These are phyloP conservation scores for Agrocybe praecox DNA, from an alignment of 768 basidiomycete species.

Conservation along the genomic window DNA sequence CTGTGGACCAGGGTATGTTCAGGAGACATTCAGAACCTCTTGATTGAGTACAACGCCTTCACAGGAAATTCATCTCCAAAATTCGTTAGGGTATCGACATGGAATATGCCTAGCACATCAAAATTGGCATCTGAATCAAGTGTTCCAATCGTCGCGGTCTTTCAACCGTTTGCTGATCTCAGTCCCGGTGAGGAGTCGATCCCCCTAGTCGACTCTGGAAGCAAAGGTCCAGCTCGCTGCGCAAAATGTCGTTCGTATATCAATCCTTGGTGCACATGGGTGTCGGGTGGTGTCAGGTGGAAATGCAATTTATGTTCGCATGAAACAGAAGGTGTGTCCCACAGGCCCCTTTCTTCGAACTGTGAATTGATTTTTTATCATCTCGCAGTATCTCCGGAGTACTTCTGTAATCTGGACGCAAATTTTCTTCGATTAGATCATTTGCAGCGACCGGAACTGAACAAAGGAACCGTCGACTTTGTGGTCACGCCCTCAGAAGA, in stretches of 20 bases:
- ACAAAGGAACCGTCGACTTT: constrained; percentile 92
- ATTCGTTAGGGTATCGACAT: constrained; percentile 87
- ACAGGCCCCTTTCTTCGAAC: background rate
- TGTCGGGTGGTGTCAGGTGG: constrained; percentile 83
- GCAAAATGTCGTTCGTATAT: constrained; percentile 85
- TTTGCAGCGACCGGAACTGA: constrained; percentile 80
- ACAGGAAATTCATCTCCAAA: constrained; percentile 89
- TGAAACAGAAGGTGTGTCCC: constrained; percentile 77
- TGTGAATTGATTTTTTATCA: constrained; percentile 9
- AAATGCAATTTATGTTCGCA: constrained; percentile 89
- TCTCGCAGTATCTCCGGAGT: constrained; percentile 68
- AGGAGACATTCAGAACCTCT: background rate
- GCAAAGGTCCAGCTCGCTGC: constrained; percentile 82
- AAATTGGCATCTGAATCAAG: constrained; percentile 80
- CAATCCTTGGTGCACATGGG: constrained; percentile 92
- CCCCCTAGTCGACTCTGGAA: constrained; percentile 74
- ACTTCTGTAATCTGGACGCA: constrained; percentile 83
- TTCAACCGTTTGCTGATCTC: constrained; percentile 91
- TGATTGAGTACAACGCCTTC: background rate
- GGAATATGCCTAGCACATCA: constrained; percentile 82
- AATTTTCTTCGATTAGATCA: constrained; percentile 82
- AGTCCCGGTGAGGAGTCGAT: constrained; percentile 78
- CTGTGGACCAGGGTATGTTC: constrained; percentile 82
- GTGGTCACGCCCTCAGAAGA: constrained; percentile 60
- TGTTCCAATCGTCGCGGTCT: constrained; percentile 80